Evolutionary conservation across 306 rosid species (phyloP).

Genomic region (Datisca glomerata): DNA sequence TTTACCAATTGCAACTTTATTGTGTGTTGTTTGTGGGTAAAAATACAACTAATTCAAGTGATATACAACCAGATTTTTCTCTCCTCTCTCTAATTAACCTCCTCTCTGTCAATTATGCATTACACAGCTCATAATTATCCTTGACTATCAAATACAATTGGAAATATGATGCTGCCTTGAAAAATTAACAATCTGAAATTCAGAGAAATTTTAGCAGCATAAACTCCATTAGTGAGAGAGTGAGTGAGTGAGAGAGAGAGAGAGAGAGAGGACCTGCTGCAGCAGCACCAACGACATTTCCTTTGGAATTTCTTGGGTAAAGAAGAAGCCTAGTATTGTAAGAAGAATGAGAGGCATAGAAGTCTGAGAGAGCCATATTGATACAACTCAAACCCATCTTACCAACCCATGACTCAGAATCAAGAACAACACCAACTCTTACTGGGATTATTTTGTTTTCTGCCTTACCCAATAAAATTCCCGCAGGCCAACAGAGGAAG

Average conservation of each 20-base stretch:
- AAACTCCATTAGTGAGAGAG: not conserved
- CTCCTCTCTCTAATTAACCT: too few relatives aligned
- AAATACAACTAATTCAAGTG: slow-evolving; percentile 10
- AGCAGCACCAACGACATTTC: slow-evolving; percentile 11
- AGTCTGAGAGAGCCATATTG: slow-evolving; percentile 21
- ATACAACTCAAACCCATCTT: slow-evolving; percentile 16
- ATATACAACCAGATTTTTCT: too few relatives aligned
- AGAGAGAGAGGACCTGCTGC: slow-evolving; percentile 11
- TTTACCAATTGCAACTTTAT: too few relatives aligned
- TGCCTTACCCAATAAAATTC: slow-evolving; percentile 6
- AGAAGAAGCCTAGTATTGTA: slow-evolving; percentile 23
- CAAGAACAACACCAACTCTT: slow-evolving; percentile 9
- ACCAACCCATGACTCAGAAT: slow-evolving; percentile 3
- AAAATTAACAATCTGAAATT: too few relatives aligned
- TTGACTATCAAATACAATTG: too few relatives aligned
- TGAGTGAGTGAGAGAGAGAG: not conserved
- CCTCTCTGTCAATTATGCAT: too few relatives aligned
- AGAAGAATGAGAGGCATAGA: slow-evolving; percentile 13
- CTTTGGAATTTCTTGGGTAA: slow-evolving; percentile 6
- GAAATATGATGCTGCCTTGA: too few relatives aligned
- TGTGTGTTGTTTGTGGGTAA: slow-evolving; percentile 3
- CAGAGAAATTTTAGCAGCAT: too few relatives aligned
- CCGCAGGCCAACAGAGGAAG: not conserved
- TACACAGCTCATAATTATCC: too few relatives aligned
- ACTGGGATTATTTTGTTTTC: not conserved